phyloP scores from a whole-genome alignment of 352 stramenopile genomes.

The Phytophthora pinifolia region DNA sequence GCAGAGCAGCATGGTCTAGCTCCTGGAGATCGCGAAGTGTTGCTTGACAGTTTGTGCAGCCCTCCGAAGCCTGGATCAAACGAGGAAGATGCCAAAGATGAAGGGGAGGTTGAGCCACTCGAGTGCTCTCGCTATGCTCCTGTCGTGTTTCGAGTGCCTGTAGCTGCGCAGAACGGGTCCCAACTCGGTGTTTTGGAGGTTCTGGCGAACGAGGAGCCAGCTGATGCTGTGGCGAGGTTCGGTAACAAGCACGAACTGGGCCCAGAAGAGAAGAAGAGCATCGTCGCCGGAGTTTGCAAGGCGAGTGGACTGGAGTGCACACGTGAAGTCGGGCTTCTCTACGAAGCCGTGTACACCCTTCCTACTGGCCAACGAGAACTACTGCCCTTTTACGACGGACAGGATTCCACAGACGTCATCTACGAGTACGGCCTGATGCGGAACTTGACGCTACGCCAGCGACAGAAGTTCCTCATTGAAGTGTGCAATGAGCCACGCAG shows the following conservation, averaged over 20 bases:
- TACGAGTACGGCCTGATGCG: constrained; percentile 73
- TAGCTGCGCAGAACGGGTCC: constrained; percentile 61
- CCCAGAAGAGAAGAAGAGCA: constrained; percentile 55
- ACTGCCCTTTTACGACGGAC: constrained; percentile 69
- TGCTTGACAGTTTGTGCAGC: constrained; percentile 59
- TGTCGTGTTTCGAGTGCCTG: constrained; percentile 55
- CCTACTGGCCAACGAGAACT: constrained; percentile 46
- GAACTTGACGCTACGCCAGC: constrained; percentile 65
- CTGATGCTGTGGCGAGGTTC: constrained; percentile 73
- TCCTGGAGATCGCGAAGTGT: constrained; percentile 28
- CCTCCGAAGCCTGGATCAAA: constrained; percentile 4
- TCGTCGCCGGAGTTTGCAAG: constrained; percentile 56
- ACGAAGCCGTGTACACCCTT: constrained; percentile 62
- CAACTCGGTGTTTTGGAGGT: constrained; percentile 65
- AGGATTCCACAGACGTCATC: constrained; percentile 76
- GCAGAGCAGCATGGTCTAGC: constrained; percentile 51
- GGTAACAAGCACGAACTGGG: constrained; percentile 67
- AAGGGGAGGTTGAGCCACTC: constrained; percentile 29
- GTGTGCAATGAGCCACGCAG: constrained; percentile 66
- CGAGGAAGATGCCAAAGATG: constrained; percentile 1
- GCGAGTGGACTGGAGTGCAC: constrained; percentile 54
- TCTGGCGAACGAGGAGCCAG: constrained; percentile 61
- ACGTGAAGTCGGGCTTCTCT: constrained; percentile 56
- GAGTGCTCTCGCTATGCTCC: constrained; percentile 61
- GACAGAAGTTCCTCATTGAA: constrained; percentile 66